Conservation (phyloP, 2,329 filamentous ascomycete genomes). For the Pseudohalonectria lignicola region DNA sequence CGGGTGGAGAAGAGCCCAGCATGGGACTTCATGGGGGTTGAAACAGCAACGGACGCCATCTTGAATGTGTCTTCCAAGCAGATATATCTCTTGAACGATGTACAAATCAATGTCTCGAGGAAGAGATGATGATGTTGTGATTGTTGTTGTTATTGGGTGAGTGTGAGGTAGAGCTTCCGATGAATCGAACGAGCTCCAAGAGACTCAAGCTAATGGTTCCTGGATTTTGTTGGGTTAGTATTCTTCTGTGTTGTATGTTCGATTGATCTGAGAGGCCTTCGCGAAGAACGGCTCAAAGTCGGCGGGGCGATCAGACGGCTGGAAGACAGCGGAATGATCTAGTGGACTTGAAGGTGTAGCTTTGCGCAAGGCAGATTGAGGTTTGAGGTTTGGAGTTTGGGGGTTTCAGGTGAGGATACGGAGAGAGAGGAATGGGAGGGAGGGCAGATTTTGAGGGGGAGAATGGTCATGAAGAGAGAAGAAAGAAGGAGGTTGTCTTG, state of each 20-base stretch:
- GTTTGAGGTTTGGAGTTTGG: constrained; percentile 5
- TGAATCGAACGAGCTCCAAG: constrained; percentile 42
- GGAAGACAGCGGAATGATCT: constrained; percentile 34
- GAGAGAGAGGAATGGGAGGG: constrained; percentile 4
- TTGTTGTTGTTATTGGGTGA: not conserved
- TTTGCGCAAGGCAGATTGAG: constrained; percentile 15
- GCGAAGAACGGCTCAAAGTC: constrained; percentile 30
- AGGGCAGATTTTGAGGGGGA: constrained; percentile 6
- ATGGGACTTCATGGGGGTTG: constrained; percentile 92
- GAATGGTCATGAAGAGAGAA: constrained; percentile 12
- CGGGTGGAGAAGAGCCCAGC: constrained; percentile 84
- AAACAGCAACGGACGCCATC: constrained; percentile 76
- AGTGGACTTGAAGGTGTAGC: constrained; percentile 25
- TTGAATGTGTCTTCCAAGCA: constrained; percentile 21
- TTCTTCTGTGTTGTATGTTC: constrained; percentile 27
- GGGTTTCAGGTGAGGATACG: constrained; percentile 6
- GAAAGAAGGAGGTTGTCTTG: constrained; percentile 9
- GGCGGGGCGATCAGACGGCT: constrained; percentile 36
- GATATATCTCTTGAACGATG: constrained; percentile 28
- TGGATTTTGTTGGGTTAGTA: constrained; percentile 35
- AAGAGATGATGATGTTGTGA: constrained; percentile 14
- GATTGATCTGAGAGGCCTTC: constrained; percentile 34
- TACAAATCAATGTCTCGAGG: constrained; percentile 37
- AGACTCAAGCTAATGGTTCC: constrained; percentile 50
- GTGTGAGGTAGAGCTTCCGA: constrained; percentile 21